phyloP scores from a whole-genome alignment of 2,329 filamentous ascomycete genomes.

The Stachybotrys chartarum region DNA sequence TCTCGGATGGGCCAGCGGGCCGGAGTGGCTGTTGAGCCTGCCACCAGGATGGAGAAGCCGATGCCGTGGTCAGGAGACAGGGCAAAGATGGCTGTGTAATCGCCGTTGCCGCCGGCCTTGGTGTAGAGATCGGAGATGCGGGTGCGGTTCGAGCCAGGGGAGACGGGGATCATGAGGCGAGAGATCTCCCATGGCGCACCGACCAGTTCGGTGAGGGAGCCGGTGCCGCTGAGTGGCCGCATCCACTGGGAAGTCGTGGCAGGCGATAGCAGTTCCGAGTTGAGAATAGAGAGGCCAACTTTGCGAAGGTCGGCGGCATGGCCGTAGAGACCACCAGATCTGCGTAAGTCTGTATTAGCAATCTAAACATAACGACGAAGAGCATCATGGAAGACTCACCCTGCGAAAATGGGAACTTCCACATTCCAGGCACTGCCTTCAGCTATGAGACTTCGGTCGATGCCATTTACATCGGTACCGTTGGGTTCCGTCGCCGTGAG shows the following conservation, averaged over 20 bases:
- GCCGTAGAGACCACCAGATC: constrained; percentile 8
- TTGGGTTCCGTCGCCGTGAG: not conserved
- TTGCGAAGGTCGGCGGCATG: constrained; percentile 5
- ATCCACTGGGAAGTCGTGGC: constrained; percentile 9
- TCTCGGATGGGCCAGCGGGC: constrained; percentile 1
- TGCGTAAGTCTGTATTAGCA: not conserved
- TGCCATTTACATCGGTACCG: constrained; percentile 1
- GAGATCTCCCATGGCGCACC: constrained; percentile 13
- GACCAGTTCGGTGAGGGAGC: constrained; percentile 6
- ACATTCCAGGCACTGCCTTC: constrained; percentile 5
- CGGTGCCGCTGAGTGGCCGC: constrained; percentile 9
- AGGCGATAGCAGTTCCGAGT: constrained; percentile 6
- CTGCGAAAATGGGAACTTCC: constrained; percentile 12
- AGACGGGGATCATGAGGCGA: constrained; percentile 6
- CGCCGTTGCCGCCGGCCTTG: constrained; percentile 16
- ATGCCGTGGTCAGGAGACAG: constrained; percentile 22
- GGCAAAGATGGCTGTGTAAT: constrained; percentile 16
- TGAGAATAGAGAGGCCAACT: constrained; percentile 11
- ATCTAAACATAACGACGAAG: not conserved
- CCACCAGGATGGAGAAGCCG: constrained; percentile 17
- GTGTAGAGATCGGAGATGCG: constrained; percentile 19
- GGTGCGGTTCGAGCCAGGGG: constrained; percentile 10
- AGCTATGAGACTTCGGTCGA: constrained; percentile 2
- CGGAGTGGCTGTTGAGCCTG: constrained; percentile 9
- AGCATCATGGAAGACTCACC: constrained; percentile 7